These are phyloP conservation scores for Chaetomium fimeti DNA, from an alignment of 495 filamentous ascomycete species.

Conservation along the genomic window DNA sequence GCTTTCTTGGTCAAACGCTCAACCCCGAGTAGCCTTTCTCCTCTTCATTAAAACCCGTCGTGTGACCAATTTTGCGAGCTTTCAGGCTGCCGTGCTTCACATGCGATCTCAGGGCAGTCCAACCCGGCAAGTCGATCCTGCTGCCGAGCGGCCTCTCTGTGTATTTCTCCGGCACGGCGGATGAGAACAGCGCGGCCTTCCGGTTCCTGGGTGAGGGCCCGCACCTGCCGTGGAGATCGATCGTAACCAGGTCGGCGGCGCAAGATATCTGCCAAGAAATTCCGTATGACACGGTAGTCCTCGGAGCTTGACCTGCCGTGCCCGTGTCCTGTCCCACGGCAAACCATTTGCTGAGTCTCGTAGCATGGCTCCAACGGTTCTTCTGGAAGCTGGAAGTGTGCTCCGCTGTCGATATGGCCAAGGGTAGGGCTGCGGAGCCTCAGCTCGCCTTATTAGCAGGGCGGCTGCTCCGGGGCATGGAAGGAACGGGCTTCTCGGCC, in stretches of 20 bases:
- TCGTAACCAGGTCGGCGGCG: constrained; percentile 2
- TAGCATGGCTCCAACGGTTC: background rate
- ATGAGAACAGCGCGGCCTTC: background rate
- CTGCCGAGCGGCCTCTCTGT: background rate
- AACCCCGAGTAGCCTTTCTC: background rate
- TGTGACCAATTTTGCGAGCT: background rate
- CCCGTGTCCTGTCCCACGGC: background rate
- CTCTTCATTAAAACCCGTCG: background rate
- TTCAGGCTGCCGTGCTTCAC: background rate
- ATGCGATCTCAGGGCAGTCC: background rate
- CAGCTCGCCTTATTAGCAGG: constrained; percentile 9
- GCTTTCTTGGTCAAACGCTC: background rate
- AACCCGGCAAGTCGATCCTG: background rate
- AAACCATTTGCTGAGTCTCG: background rate
- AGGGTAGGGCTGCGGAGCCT: constrained; percentile 15
- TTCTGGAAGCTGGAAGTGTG: background rate
- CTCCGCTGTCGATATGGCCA: background rate
- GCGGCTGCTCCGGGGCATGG: constrained; percentile 2
- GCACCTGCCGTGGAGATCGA: constrained; percentile 1
- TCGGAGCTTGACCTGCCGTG: constrained; percentile 20
- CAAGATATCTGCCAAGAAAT: constrained; percentile 1
- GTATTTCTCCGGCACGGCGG: background rate
- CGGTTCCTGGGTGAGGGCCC: background rate
- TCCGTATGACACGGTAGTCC: constrained; percentile 3
- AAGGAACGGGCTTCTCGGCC: constrained; percentile 18